phyloP scores from a whole-genome alignment of 305 asterid genomes.

The Petunia hybrid region DNA sequence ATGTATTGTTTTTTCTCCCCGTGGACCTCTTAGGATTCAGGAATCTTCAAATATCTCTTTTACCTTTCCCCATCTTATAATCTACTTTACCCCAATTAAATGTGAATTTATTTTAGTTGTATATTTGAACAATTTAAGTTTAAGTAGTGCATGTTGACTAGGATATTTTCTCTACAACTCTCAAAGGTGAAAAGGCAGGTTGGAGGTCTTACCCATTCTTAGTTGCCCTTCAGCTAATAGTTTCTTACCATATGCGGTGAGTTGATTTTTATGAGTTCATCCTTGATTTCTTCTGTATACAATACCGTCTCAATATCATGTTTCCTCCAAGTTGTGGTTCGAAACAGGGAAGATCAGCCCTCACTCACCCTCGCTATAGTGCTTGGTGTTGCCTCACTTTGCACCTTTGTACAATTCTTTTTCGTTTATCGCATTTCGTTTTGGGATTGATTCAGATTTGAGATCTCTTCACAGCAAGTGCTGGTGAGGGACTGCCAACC shows the following conservation, averaged over 20 bases:
- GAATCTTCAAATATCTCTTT: neutral
- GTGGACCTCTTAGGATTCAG: neutral
- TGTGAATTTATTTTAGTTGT: neutral
- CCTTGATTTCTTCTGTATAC: neutral
- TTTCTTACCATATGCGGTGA: neutral
- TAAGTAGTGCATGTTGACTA: neutral
- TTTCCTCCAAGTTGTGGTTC: neutral
- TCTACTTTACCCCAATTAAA: neutral
- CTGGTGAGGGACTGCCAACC: neutral
- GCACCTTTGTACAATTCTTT: neutral
- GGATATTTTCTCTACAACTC: neutral
- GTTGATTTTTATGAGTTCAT: neutral
- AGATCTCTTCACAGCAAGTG: constrained; percentile 3
- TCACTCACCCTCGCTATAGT: constrained; percentile 4
- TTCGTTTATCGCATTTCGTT: neutral
- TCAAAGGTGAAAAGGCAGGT: neutral
- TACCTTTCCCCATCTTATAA: neutral
- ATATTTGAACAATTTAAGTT: neutral
- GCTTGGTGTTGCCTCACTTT: neutral
- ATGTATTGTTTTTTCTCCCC: neutral
- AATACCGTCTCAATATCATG: neutral
- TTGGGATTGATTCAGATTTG: constrained; percentile 16
- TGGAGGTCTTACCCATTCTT: neutral
- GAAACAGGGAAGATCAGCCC: neutral
- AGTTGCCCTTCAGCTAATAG: neutral